Base-by-base conservation (phyloP, 257 asterid species). In the Eucommia ulmoides region DNA sequence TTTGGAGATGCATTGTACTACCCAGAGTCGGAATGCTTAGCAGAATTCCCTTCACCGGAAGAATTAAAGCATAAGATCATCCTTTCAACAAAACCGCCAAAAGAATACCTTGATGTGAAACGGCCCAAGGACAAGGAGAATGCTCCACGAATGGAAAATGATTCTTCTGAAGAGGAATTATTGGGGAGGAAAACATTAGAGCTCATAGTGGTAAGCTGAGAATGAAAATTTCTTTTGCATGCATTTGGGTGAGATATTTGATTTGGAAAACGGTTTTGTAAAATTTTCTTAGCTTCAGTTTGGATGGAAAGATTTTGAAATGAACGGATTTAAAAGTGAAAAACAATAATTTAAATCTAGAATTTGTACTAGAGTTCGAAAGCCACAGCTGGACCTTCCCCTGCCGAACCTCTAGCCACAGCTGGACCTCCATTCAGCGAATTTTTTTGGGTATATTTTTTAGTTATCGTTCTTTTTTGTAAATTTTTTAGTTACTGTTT, bases 21-120 rank as follows among this genome's bases (percentile, higher is more conserved):
- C 55, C 98, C 93, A 0, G 74, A 82, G 49, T 65, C 81, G 0
- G 93, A 69, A 46, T 22, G 21, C 66, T 54, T 75, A 58, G 94
- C 75, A 60, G 88, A 80, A 38, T 89, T 82, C 44, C 98, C 94
- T 51, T 85, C 98, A 8, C 94, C 96, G 0, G 85, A 89, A 63
- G 69, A 57, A 47, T 65, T 89, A 50, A 82, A 80, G 69, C 72
- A 80, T 52, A 78, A 63, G 38, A 74, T 89, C 22, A 70, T 89
- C 55, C 86, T 89, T n/a, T 89, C 96, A 1, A 89, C 98, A 0
- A 85, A 89, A 59, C 93, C 96, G 12, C 98, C 96, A 1, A 89
- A 80, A 68, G 96, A 85, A 66, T 82, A 86, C 70, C 85, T 80
- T 26, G 88, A 80, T 38, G 41, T 68, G 19, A 64, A 67, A 54